Percentiles rank a stretch among this genome's conserved stretches.
Conservation (phyloP, 1,284 basidiomycete genomes). For the Cryptococcus sp. region DNA sequence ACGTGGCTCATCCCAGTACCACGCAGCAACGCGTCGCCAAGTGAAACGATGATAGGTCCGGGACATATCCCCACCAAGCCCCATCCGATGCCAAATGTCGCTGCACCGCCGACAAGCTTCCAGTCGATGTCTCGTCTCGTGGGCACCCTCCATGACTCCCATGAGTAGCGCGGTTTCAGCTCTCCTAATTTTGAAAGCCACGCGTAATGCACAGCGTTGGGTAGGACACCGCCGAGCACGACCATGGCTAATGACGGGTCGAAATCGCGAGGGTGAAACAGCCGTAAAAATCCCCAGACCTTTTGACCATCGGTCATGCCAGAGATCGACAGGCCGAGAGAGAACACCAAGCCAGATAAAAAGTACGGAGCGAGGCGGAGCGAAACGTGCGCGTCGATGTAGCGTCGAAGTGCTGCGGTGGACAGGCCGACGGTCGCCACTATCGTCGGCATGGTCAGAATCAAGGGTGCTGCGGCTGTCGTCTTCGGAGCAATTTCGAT, state of each 20-base stretch:
- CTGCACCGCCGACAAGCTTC: constrained; percentile 61
- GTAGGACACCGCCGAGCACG: constrained; percentile 55
- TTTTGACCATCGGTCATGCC: constrained; percentile 61
- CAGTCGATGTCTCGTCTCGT: constrained; percentile 55
- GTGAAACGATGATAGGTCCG: constrained; percentile 41
- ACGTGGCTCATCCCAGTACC: neutral
- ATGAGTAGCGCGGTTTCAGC: constrained; percentile 18
- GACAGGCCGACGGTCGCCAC: neutral
- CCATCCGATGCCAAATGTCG: constrained; percentile 69
- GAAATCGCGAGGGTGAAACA: constrained; percentile 44
- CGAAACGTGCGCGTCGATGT: neutral
- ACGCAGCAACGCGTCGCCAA: constrained; percentile 6
- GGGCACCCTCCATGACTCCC: constrained; percentile 46
- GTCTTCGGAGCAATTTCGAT: constrained; percentile 41
- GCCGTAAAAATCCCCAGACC: constrained; percentile 62
- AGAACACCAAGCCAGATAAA: constrained; percentile 60
- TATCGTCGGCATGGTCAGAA: neutral
- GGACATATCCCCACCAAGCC: constrained; percentile 66
- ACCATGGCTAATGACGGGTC: constrained; percentile 57
- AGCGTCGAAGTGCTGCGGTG: neutral
- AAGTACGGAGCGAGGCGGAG: constrained; percentile 46
- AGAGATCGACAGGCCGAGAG: constrained; percentile 62
- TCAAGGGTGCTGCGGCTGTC: constrained; percentile 22
- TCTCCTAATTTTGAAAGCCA: constrained; percentile 1
- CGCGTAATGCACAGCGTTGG: constrained; percentile 52